A percentile compares a stretch with the other conserved stretches of the same genome.
Evolutionary conservation across 106 monocot genomes (phyloP).

Genomic region (Apostasia shenzhenica): DNA sequence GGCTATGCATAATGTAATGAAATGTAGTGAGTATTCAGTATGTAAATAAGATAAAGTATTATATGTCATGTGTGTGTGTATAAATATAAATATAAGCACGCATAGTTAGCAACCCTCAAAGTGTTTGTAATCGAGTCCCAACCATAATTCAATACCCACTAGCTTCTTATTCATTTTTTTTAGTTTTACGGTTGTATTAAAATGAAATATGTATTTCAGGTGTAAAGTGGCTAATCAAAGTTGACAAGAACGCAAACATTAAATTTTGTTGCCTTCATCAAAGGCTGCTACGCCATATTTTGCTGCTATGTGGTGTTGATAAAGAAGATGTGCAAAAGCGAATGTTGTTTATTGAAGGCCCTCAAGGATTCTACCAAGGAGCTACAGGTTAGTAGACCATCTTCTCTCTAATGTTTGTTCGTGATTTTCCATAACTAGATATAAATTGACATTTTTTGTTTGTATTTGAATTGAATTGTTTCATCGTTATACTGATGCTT

Average conservation of each 20-base stretch:
- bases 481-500: too few species aligned
- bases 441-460: too few species aligned
- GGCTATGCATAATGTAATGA: too few species aligned
- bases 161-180: neutral
- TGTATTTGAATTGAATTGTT: too few species aligned
- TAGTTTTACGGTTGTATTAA: neutral
- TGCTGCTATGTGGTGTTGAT: conserved; percentile 46
- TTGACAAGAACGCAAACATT: conserved; percentile 67
- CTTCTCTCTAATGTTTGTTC: neutral
- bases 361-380: conserved; percentile 55
- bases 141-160: neutral
- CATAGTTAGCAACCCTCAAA: too few species aligned
- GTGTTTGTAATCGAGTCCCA: too few species aligned
- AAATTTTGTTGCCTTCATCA: conserved; percentile 90
- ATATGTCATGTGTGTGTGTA: neutral
- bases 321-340: conserved; percentile 59
- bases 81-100: too few species aligned
- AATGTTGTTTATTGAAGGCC: conserved; percentile 72
- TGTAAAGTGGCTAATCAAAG: conserved; percentile 86
- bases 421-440: neutral
- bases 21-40: neutral
- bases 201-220: conserved; percentile 30
- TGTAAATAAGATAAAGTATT: neutral
- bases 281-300: conserved; percentile 81
- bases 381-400: conserved; percentile 47